phyloP scores from a whole-genome alignment of 768 basidiomycete species.

The Macrolepiota dolichaula region DNA sequence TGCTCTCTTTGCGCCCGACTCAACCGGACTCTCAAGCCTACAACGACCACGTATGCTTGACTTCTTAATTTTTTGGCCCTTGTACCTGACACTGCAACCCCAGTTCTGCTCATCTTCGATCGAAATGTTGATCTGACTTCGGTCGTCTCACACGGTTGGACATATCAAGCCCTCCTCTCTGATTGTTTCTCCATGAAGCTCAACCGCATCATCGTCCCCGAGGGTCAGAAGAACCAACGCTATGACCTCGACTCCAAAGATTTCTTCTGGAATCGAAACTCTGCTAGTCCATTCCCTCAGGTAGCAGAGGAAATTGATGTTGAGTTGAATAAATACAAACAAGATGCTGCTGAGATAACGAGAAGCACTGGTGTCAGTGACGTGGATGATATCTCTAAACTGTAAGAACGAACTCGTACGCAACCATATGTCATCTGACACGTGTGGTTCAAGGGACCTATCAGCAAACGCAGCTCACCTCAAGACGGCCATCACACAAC shows the following conservation, averaged over 20 bases:
- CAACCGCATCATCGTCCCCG: constrained; percentile 85
- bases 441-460: constrained; percentile 57
- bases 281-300: constrained; percentile 94
- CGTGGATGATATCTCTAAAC: constrained; percentile 90
- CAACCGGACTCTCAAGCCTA: constrained; percentile 79
- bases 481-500: constrained; percentile 94
- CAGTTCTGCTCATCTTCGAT: constrained; percentile 92
- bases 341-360: constrained; percentile 96
- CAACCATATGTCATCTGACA: not conserved
- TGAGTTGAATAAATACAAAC: constrained; percentile 90
- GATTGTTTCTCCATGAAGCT: constrained; percentile 97
- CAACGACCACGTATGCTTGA: constrained; percentile 75
- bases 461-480: constrained; percentile 91
- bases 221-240: constrained; percentile 66
- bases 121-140: constrained; percentile 93
- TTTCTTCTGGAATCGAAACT: constrained; percentile 98
- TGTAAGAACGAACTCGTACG: constrained; percentile 47
- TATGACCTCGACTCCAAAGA: constrained; percentile 98
- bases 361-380: constrained; percentile 94
- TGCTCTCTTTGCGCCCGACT: constrained; percentile 75
- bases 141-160: constrained; percentile 96
- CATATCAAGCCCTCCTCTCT: constrained; percentile 96
- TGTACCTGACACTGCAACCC: constrained; percentile 8
- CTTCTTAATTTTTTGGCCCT: not conserved
- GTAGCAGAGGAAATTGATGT: constrained; percentile 96